Conservation (phyloP, 1,284 basidiomycete species). For the Cryptococcus sp. region DNA sequence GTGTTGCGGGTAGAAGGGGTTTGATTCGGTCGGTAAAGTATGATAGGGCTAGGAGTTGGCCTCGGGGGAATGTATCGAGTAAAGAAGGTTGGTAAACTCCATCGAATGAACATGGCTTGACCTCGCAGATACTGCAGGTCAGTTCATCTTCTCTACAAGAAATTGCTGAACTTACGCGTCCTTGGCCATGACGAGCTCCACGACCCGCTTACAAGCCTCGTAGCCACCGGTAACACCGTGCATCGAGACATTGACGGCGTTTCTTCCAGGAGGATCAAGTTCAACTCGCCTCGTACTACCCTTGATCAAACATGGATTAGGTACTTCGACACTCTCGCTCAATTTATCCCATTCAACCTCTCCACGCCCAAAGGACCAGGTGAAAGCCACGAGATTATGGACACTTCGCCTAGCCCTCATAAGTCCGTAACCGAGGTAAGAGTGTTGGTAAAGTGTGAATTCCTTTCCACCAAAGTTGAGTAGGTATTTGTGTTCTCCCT, state of each 20-base stretch:
- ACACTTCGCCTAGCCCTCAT: slow-evolving; percentile 84
- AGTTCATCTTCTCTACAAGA: slow-evolving; percentile 4
- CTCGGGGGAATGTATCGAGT: slow-evolving; percentile 76
- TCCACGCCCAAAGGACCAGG: slow-evolving; percentile 55
- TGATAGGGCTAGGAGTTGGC: slow-evolving; percentile 78
- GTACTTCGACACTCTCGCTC: slow-evolving; percentile 45
- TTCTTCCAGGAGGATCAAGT: slow-evolving; percentile 60
- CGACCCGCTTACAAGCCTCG: slow-evolving; percentile 75
- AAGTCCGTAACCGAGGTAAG: slow-evolving; percentile 91
- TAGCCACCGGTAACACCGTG: slow-evolving; percentile 74
- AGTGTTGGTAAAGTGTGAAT: slow-evolving; percentile 85
- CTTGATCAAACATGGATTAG: slow-evolving; percentile 76
- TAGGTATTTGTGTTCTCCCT: slow-evolving; percentile 92
- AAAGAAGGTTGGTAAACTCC: slow-evolving; percentile 97
- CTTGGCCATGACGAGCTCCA: slow-evolving; percentile 93
- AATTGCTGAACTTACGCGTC: slow-evolving; percentile 66
- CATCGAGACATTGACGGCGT: slow-evolving; percentile 69
- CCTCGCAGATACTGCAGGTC: slow-evolving; percentile 66
- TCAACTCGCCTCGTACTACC: slow-evolving; percentile 64
- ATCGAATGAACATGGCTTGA: slow-evolving; percentile 92
- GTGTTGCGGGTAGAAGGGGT: slow-evolving; percentile 60
- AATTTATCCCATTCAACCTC: slow-evolving; percentile 51
- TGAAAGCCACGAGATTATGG: slow-evolving; percentile 85
- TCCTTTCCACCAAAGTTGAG: slow-evolving; percentile 68
- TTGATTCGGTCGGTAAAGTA: slow-evolving; percentile 95